A percentile compares a stretch with the other conserved stretches of the same genome.
These are phyloP conservation scores for Ophiostoma populinum DNA, from an alignment of 2,329 filamentous ascomycete genomes.

Conservation along the genomic window DNA sequence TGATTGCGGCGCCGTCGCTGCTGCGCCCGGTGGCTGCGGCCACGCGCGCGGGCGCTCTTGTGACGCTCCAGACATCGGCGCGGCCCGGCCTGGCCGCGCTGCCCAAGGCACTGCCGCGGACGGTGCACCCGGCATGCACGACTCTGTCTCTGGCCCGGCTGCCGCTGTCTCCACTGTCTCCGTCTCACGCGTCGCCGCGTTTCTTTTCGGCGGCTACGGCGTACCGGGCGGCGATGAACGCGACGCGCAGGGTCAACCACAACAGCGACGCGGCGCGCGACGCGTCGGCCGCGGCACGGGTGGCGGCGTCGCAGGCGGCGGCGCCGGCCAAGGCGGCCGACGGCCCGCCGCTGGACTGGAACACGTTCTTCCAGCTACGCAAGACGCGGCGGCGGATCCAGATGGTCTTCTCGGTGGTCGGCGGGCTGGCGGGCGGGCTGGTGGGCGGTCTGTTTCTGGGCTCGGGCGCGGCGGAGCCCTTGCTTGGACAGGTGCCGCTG, in stretches of 20 bases:
- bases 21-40: constrained; percentile 8
- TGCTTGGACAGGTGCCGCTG: constrained; percentile 57
- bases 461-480: constrained; percentile 52
- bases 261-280: constrained; percentile 11
- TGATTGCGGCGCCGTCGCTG: constrained; percentile 7
- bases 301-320: constrained; percentile 5
- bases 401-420: constrained; percentile 55
- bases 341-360: constrained; percentile 52
- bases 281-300: constrained; percentile 10
- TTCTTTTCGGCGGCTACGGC: no score
- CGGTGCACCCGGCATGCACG: neutral
- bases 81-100: no score
- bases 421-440: constrained; percentile 43
- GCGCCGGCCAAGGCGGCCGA: neutral
- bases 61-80: neutral
- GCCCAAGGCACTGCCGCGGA: no score
- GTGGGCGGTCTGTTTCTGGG: constrained; percentile 50
- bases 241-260: no score
- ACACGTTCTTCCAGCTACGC: constrained; percentile 82
- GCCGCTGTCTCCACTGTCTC: no score
- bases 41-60: neutral
- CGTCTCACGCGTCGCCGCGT: no score
- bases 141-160: no score
- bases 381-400: constrained; percentile 73
- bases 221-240: no score